Conservation (phyloP, 805 yeast species). For the Kluyveromyces siamensis region DNA sequence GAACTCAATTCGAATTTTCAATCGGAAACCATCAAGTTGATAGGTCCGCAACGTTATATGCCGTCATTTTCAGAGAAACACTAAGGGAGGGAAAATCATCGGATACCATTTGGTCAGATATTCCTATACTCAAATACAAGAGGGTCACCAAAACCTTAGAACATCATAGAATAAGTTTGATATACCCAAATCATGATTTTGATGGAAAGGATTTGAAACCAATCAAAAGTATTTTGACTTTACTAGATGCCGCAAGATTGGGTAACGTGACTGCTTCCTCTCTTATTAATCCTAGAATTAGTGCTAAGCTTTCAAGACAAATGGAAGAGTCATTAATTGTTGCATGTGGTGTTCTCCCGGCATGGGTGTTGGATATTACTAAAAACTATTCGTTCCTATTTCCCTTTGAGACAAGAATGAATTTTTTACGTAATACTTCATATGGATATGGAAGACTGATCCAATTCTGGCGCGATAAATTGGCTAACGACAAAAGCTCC, state of each 20-base stretch:
- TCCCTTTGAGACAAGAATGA: conserved; percentile 72
- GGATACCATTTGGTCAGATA: conserved; percentile 45
- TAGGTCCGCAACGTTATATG: conserved; percentile 62
- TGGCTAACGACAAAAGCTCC: conserved; percentile 28
- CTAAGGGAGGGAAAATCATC: conserved; percentile 35
- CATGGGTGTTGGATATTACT: conserved; percentile 73
- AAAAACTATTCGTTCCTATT: conserved; percentile 70
- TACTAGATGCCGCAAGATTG: conserved; percentile 40
- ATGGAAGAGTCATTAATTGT: conserved; percentile 83
- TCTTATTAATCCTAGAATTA: conserved; percentile 70
- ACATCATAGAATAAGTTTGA: conserved; percentile 16
- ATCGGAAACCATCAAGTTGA: conserved; percentile 52
- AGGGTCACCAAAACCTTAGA: conserved; percentile 26
- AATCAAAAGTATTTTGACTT: conserved; percentile 32
- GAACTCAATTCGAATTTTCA: conserved; percentile 45
- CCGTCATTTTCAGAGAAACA: conserved; percentile 52
- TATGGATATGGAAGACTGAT: conserved; percentile 83
- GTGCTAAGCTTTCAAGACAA: conserved; percentile 80
- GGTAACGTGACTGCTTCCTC: conserved; percentile 29
- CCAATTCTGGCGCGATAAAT: conserved; percentile 59
- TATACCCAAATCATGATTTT: conserved; percentile 19
- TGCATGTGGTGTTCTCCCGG: conserved; percentile 78
- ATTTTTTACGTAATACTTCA: conserved; percentile 77
- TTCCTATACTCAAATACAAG: conserved; percentile 44
- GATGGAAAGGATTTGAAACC: conserved; percentile 5